Evolutionary conservation across 1,139 yeast species (phyloP).

Genomic region (Suhomyces anneliseae): DNA sequence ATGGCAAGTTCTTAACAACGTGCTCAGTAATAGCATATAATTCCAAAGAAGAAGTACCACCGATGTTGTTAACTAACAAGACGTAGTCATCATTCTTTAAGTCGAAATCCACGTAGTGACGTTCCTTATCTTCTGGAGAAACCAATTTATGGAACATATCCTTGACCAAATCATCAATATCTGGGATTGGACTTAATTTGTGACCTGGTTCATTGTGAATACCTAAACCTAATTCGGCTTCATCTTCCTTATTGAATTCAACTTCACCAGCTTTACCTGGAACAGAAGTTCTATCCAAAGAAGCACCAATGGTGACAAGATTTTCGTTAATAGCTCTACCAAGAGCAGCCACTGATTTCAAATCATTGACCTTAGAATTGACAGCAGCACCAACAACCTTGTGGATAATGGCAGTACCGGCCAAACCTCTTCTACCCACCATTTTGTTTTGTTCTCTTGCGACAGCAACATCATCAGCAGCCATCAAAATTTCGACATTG

Average conservation of each 20-base stretch:
- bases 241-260: slow-evolving; percentile 45
- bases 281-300: slow-evolving; percentile 84
- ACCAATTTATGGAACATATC: slow-evolving; percentile 56
- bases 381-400: slow-evolving; percentile 81
- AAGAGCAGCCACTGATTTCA: slow-evolving; percentile 53
- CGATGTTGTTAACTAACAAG: slow-evolving; percentile 73
- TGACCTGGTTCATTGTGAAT: slow-evolving; percentile 95
- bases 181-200: slow-evolving; percentile 70
- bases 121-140: slow-evolving; percentile 56
- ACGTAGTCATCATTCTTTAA: slow-evolving; percentile 61
- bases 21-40: slow-evolving; percentile 63
- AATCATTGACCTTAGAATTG: slow-evolving; percentile 24
- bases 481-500: slow-evolving; percentile 67
- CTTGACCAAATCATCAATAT: slow-evolving; percentile 54
- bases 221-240: slow-evolving; percentile 92
- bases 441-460: slow-evolving; percentile 82
- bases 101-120: slow-evolving; percentile 69
- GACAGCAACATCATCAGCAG: slow-evolving; percentile 91
- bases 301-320: slow-evolving; percentile 84
- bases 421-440: slow-evolving; percentile 92
- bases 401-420: slow-evolving; percentile 87
- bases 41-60: slow-evolving; percentile 82
- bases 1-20: slow-evolving; percentile 46
- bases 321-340: slow-evolving; percentile 64
- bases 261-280: slow-evolving; percentile 67